Conservation (phyloP, 2,329 filamentous ascomycete species). For the Cladosporium sp. region DNA sequence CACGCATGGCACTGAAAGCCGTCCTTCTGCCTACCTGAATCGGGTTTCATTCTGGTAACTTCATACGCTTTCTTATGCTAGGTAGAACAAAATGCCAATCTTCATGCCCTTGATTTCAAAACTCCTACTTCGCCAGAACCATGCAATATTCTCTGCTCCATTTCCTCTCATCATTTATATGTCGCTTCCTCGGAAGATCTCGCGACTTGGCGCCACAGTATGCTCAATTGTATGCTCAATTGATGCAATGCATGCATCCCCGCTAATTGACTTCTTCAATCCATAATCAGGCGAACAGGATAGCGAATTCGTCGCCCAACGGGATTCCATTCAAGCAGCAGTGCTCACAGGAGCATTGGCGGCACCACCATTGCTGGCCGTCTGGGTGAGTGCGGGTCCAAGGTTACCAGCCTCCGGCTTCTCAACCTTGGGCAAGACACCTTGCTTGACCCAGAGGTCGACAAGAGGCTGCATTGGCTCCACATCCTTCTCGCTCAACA, state of each 20-base stretch:
- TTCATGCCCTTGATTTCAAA: neutral
- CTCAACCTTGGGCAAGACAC: constrained; percentile 64
- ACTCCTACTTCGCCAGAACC: neutral
- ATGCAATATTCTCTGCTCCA: neutral
- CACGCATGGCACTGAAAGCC: too few species aligned
- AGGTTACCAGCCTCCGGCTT: constrained; percentile 14
- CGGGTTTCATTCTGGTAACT: neutral
- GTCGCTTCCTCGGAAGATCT: neutral
- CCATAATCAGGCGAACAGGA: neutral
- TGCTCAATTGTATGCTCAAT: too few species aligned
- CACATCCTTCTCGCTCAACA: constrained; percentile 83
- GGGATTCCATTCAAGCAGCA: neutral
- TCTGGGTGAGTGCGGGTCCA: neutral
- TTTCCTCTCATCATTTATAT: neutral
- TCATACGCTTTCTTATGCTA: neutral
- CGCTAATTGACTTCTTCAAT: neutral
- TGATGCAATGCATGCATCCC: neutral
- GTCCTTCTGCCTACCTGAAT: too few species aligned
- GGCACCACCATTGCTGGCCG: neutral
- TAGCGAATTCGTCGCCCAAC: neutral
- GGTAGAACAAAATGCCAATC: neutral
- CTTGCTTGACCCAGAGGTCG: constrained; percentile 85
- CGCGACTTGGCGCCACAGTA: too few species aligned
- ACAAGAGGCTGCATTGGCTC: constrained; percentile 95
- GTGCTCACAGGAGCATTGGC: neutral